Percentiles rank a stretch among this genome's conserved stretches.
These are phyloP conservation scores for Wallacemonas sp. DNA, from an alignment of 208 protist species.

Conservation along the genomic window DNA sequence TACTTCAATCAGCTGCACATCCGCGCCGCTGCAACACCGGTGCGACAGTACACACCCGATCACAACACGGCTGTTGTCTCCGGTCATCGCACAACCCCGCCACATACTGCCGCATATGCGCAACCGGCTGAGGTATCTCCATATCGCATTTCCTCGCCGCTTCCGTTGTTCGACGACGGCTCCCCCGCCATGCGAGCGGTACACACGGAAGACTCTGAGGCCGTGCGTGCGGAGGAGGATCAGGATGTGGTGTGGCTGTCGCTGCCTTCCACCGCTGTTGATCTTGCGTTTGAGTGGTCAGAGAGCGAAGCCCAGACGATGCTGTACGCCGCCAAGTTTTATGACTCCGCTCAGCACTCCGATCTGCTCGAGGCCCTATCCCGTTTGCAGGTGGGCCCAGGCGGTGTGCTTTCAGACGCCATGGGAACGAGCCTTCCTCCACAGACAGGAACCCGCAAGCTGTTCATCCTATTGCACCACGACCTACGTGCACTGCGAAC, in stretches of 20 bases:
- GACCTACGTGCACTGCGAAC: slow-evolving; percentile 23
- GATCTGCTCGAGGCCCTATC: slow-evolving; percentile 24
- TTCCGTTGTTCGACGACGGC: slow-evolving; percentile 3
- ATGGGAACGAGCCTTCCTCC: not conserved
- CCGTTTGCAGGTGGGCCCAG: not conserved
- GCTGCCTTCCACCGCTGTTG: slow-evolving; percentile 30
- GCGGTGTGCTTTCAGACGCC: slow-evolving; percentile 3
- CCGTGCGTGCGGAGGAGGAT: not conserved
- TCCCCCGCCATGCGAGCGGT: not conserved
- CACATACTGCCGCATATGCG: too few relatives aligned
- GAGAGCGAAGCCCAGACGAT: slow-evolving; percentile 47
- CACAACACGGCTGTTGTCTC: too few relatives aligned
- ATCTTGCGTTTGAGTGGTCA: slow-evolving; percentile 57
- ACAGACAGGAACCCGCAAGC: slow-evolving; percentile 26
- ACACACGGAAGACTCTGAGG: not conserved
- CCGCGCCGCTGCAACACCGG: slow-evolving; percentile 10
- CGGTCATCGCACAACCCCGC: too few relatives aligned
- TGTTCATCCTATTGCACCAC: slow-evolving; percentile 43
- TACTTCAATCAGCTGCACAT: slow-evolving; percentile 59
- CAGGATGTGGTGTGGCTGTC: not conserved
- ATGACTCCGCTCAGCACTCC: slow-evolving; percentile 35
- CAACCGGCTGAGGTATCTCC: not conserved
- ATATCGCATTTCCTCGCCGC: slow-evolving; percentile 13
- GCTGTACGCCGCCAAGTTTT: slow-evolving; percentile 65
- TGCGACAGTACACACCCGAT: too few relatives aligned